phyloP scores from a whole-genome alignment of 1,139 yeast genomes.

The Wickerhamomyces sp. region DNA sequence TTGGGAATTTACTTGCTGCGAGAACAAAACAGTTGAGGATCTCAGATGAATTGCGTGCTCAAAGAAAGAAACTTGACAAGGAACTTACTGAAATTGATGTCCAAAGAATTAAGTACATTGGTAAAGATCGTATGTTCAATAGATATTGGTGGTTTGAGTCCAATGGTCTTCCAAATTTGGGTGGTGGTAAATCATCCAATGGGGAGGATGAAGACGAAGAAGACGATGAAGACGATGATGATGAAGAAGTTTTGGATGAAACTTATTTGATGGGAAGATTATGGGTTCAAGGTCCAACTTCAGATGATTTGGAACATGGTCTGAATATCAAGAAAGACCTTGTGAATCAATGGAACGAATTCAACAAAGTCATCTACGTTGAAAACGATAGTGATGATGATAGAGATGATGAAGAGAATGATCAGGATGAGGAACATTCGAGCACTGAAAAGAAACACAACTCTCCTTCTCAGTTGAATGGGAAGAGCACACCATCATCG shows the following conservation, averaged over 20 bases:
- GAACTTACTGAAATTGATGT: slow-evolving; percentile 63
- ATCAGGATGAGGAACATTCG: slow-evolving; percentile 12
- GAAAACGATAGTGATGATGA: slow-evolving; percentile 15
- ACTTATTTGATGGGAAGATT: slow-evolving; percentile 80
- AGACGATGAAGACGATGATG: slow-evolving; percentile 34
- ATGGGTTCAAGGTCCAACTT: slow-evolving; percentile 92
- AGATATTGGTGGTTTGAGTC: slow-evolving; percentile 95
- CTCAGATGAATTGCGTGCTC: slow-evolving; percentile 40
- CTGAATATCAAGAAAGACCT: slow-evolving; percentile 34
- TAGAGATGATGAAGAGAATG: slow-evolving; percentile 9
- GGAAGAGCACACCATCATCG: not conserved
- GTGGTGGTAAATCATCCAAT: slow-evolving; percentile 32
- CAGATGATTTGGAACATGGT: slow-evolving; percentile 48
- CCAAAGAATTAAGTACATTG: slow-evolving; percentile 72
- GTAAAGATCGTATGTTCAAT: slow-evolving; percentile 79
- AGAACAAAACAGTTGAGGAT: slow-evolving; percentile 37
- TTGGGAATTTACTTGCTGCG: slow-evolving; percentile 38
- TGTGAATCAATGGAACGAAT: slow-evolving; percentile 28
- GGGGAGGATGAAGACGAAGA: slow-evolving; percentile 34
- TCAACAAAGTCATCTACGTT: slow-evolving; percentile 13
- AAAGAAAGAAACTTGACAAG: slow-evolving; percentile 49
- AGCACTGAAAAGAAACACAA: slow-evolving; percentile 1
- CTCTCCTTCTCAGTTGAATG: too few species aligned
- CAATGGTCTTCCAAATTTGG: slow-evolving; percentile 68
- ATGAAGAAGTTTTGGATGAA: slow-evolving; percentile 41